Conservation (phyloP, 2,329 filamentous ascomycete species). For the Pestalotiopsis sp. region DNA sequence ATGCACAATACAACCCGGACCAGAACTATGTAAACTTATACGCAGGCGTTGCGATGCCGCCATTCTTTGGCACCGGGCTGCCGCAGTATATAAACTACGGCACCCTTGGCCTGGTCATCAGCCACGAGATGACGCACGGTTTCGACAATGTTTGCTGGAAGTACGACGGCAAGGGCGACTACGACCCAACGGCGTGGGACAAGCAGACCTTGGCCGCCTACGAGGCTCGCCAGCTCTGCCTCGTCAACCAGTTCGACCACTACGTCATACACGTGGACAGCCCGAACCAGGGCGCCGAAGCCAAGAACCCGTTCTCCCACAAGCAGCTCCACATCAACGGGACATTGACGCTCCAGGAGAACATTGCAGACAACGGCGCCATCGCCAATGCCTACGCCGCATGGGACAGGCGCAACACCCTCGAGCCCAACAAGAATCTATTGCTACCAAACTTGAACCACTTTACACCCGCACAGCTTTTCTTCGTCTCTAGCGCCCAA, state of each 20-base stretch:
- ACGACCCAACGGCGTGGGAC: slow-evolving; percentile 27
- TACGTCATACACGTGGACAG: slow-evolving; percentile 63
- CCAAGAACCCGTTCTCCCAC: no score
- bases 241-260: slow-evolving; percentile 57
- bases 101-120: slow-evolving; percentile 68
- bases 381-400: slow-evolving; percentile 64
- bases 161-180: slow-evolving; percentile 65
- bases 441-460: slow-evolving; percentile 56
- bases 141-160: slow-evolving; percentile 65
- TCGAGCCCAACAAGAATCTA: slow-evolving; percentile 54
- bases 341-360: slow-evolving; percentile 66
- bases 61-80: slow-evolving; percentile 28
- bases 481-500: slow-evolving; percentile 68
- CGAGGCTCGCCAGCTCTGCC: slow-evolving; percentile 62
- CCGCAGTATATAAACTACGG: slow-evolving; percentile 70
- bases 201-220: slow-evolving; percentile 45
- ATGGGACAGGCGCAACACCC: slow-evolving; percentile 62
- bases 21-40: neutral
- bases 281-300: slow-evolving; percentile 46
- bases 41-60: neutral
- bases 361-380: slow-evolving; percentile 73
- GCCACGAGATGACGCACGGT: slow-evolving; percentile 71
- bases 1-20: neutral
- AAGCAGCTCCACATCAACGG: slow-evolving; percentile 57
- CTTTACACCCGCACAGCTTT: slow-evolving; percentile 70